Evolutionary conservation across 352 stramenopile species (phyloP).

Genomic region (Pythium coloratum): DNA sequence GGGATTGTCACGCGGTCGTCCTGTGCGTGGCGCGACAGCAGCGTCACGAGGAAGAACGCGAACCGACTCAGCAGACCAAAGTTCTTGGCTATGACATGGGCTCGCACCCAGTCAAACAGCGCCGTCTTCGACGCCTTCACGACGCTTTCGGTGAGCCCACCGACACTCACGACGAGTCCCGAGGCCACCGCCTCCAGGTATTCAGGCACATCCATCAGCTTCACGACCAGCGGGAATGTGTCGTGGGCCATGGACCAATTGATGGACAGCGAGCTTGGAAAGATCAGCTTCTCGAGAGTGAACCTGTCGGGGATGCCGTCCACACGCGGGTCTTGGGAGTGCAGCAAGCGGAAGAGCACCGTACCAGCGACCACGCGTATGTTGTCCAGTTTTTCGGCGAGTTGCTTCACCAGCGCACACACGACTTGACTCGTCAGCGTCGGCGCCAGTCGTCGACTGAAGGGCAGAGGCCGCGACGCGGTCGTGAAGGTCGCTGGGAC

Average conservation of each 20-base stretch:
- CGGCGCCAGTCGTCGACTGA: slow-evolving; percentile 40
- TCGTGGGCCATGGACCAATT: slow-evolving; percentile 86
- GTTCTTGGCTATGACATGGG: slow-evolving; percentile 51
- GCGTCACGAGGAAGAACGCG: slow-evolving; percentile 61
- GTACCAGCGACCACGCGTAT: slow-evolving; percentile 88
- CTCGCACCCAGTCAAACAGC: slow-evolving; percentile 63
- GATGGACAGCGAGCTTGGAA: slow-evolving; percentile 48
- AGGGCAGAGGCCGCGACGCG: slow-evolving; percentile 14
- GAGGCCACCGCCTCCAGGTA: slow-evolving; percentile 85
- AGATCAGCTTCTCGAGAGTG: slow-evolving; percentile 65
- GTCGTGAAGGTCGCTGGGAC: not conserved
- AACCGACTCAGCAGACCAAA: slow-evolving; percentile 70
- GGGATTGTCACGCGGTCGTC: slow-evolving; percentile 86
- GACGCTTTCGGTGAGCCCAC: slow-evolving; percentile 94
- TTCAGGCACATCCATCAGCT: slow-evolving; percentile 82
- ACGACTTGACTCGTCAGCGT: slow-evolving; percentile 42
- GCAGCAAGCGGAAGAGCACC: slow-evolving; percentile 87
- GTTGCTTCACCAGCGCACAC: slow-evolving; percentile 91
- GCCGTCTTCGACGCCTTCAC: slow-evolving; percentile 74
- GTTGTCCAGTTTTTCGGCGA: slow-evolving; percentile 96
- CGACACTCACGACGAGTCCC: slow-evolving; percentile 94
- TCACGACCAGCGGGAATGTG: slow-evolving; percentile 91
- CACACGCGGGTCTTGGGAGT: slow-evolving; percentile 58
- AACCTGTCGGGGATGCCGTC: slow-evolving; percentile 77
- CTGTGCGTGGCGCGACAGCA: slow-evolving; percentile 57